These are phyloP conservation scores for Chrysophaeum taylorii DNA, from an alignment of 352 stramenopile species.

Conservation along the genomic window DNA sequence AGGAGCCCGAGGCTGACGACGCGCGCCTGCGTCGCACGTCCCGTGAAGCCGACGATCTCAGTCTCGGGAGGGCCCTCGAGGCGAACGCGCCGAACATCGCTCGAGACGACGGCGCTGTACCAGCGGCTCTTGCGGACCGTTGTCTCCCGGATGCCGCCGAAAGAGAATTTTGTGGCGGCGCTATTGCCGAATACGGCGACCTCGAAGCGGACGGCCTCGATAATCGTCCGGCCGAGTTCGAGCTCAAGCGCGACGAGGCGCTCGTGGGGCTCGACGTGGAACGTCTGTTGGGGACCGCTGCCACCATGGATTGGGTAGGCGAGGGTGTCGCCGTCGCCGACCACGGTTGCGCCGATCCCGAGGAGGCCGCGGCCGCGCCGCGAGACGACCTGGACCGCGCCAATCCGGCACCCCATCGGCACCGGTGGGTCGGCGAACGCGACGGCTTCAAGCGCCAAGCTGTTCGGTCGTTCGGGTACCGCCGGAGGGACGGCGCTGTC, in stretches of 20 bases:
- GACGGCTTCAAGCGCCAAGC: background rate
- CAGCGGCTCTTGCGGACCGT: background rate
- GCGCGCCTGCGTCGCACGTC: background rate
- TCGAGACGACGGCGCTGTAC: background rate
- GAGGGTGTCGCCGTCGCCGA: background rate
- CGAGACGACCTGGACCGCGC: background rate
- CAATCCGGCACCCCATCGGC: background rate
- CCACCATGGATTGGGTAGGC: background rate
- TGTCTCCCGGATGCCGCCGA: too few species aligned
- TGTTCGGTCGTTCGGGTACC: background rate
- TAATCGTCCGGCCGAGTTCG: background rate
- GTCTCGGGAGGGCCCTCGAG: background rate
- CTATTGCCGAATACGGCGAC: background rate
- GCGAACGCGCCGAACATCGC: background rate
- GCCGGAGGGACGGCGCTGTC: background rate
- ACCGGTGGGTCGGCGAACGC: background rate
- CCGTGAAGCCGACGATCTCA: background rate
- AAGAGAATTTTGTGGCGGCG: too few species aligned
- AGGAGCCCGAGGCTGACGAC: background rate
- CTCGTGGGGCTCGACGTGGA: background rate
- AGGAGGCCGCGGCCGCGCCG: background rate
- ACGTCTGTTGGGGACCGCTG: background rate
- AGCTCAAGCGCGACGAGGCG: background rate
- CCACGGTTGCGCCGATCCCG: background rate
- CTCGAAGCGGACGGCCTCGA: constrained; percentile 13